Evolutionary conservation across 1,284 basidiomycete species (phyloP), one percentile per base, ranked within the genome.

Genomic region (Ustilago bromivora): DNA sequence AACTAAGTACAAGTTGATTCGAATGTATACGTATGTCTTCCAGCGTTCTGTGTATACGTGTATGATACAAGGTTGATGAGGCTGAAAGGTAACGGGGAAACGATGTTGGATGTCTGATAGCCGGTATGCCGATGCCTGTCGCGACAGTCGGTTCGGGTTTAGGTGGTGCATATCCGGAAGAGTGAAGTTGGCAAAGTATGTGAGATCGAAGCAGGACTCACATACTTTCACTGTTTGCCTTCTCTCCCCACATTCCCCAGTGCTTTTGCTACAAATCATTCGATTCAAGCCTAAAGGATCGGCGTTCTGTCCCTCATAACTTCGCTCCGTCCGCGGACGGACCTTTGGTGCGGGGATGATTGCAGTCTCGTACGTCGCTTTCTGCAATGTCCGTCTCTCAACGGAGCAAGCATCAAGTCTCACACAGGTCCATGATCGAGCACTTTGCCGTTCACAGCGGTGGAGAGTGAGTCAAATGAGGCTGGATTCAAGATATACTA

Each of bases 161-260:
- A 23, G 23, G 23, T 23, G 23, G 23, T 28, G 23, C 23, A 28
- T 28, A 28, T 28, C 2, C 23, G 23, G 23, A 3, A 0, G 3
- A 28, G 23, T 28, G 23, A 28, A 28, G 23, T 28, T 3, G 23
- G 23, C 23, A 3, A 28, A 28, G 2, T 28, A 3, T 28, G 23
- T 28, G 23, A 28, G 23, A 28, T 28, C 23, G 23, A 28, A 28
- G 23, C 23, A 3, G 23, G 23, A 28, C 23, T 28, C 23, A 28
- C 23, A 28, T 28, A 28, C 23, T 28, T 28, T 28, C 23, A 3
- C n/a, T 4, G 40, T 43, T 15, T 43, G 40, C 10, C 13, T 31
- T 49, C 28, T 36, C 47, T 52, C 51, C 51, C 59, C 59, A 51
- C 59, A 61, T 53, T 61, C 51, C 51, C 59, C 59, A 51, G 43